Percentiles rank a stretch among this genome's conserved stretches.
These are phyloP conservation scores for Phytophthora pluvialis DNA, from an alignment of 352 stramenopile genomes.

Conservation along the genomic window DNA sequence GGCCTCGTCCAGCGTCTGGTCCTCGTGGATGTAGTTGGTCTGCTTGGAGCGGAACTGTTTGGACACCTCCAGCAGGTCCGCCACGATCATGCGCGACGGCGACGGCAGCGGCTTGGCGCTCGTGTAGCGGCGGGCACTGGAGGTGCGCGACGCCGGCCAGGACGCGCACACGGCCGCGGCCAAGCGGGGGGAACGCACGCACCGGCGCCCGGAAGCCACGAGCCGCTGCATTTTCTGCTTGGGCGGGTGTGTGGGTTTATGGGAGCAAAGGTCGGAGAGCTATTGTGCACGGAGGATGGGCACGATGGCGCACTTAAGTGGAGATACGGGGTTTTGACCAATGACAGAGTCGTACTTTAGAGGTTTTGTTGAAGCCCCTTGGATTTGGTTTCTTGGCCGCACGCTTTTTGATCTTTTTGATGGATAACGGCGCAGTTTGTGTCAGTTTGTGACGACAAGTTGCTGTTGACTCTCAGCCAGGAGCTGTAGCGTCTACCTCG, in stretches of 20 bases:
- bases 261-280: not conserved
- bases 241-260: no score
- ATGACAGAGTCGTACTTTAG: conserved; percentile 2
- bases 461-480: no score
- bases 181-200: conserved; percentile 7
- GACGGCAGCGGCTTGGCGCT: conserved; percentile 38
- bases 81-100: conserved; percentile 60
- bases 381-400: not conserved
- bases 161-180: not conserved
- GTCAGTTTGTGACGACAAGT: no score
- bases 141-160: not conserved
- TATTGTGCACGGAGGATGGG: conserved; percentile 9
- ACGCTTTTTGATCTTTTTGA: no score
- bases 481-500: no score
- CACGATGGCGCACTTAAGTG: not conserved
- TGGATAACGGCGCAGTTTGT: no score
- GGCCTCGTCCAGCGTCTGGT: conserved; percentile 70
- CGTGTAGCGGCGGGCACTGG: conserved; percentile 8
- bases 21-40: conserved; percentile 72
- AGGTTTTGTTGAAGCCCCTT: conserved; percentile 12
- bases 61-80: conserved; percentile 72
- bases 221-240: conserved; percentile 26
- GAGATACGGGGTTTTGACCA: no score
- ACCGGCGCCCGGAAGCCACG: conserved; percentile 18
- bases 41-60: conserved; percentile 80